Evolutionary conservation across 2,329 filamentous ascomycete species (phyloP).

Genomic region (Sphaceloma murrayae): DNA sequence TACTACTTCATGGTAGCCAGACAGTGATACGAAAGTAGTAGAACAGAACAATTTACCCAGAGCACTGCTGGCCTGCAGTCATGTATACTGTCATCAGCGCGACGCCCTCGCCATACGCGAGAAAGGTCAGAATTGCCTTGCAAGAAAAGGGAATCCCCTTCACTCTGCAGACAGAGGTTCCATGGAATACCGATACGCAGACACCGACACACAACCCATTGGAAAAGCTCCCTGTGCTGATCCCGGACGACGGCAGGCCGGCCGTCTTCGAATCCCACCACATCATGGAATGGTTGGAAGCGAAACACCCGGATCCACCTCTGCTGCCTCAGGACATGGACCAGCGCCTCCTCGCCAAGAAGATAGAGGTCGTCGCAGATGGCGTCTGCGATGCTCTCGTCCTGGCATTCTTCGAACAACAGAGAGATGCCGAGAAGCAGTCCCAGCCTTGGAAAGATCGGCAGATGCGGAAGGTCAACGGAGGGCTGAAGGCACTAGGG

Average conservation of each 20-base stretch:
- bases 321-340: conserved; percentile 26
- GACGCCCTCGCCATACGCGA: conserved; percentile 34
- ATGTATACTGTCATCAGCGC: conserved; percentile 28
- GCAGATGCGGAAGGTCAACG: conserved; percentile 31
- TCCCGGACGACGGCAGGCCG: conserved; percentile 25
- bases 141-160: conserved; percentile 34
- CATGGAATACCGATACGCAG: conserved; percentile 33
- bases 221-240: conserved; percentile 33
- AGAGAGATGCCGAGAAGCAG: conserved; percentile 24
- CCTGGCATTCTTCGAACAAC: conserved; percentile 30
- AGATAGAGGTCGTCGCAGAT: conserved; percentile 30
- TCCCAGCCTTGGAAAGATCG: conserved; percentile 28
- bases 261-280: conserved; percentile 31
- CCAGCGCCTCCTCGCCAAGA: conserved; percentile 26
- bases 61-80: conserved; percentile 17
- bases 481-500: conserved; percentile 27
- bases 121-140: conserved; percentile 35
- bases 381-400: conserved; percentile 33
- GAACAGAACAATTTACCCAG: neutral
- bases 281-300: conserved; percentile 33
- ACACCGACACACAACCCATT: conserved; percentile 34
- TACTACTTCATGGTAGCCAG: too few relatives aligned
- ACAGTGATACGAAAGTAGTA: too few relatives aligned
- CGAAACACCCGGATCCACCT: conserved; percentile 26
- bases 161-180: conserved; percentile 34